Base-by-base conservation (phyloP, 208 protist genomes). In the Trypanosoma congolense region DNA sequence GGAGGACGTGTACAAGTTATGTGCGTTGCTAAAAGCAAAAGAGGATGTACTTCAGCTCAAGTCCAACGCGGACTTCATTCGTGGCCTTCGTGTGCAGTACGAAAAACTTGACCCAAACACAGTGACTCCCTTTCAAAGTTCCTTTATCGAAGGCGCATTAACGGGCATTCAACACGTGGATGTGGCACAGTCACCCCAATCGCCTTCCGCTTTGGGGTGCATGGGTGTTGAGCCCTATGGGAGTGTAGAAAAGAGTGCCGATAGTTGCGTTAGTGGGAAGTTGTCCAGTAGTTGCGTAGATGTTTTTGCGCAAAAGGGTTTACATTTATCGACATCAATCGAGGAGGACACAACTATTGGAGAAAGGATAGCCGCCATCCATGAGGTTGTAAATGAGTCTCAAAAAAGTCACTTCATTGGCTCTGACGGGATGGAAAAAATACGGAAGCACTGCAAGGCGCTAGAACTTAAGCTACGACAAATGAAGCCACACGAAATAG, bases 381-480 rank as follows among this genome's bases (percentile, higher is more conserved):
- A 51, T 53, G 56, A 75, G n/a, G 18, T 65, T 47, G 68, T 75
- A 30, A 38, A 69, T 19, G 68, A 75, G 28, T 64, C n/a, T 35
- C 45, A 61, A 24, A 43, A 40, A 0, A 38, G 19, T 33, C 53
- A 58, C 22, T 70, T 70, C 55, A 0, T 75, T n/a, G 41, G 61
- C 0, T 38, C 47, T n/a, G 71, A 72, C 29, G 55, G 55, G 3
- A 44, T 67, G n/a, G 28, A 28, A 2, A 55, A 44, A 38, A 42
- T 92, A 24, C 66, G 78, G 5, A 42, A 16, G 1, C 75, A 89
- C 61, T 73, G 79, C 35, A 69, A 56, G 9, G 70, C 64, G 9
- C 40, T 92, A 14, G 73, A 77, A 43, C 45, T 65, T 4, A 62
- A 77, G 26, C 54, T 93, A 14, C 79, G 80, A 16, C 52, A 75